A percentile compares a stretch with the other conserved stretches of the same genome.
These are phyloP conservation scores for Lentinula guzmanii DNA, from an alignment of 768 basidiomycete genomes.

Conservation along the genomic window DNA sequence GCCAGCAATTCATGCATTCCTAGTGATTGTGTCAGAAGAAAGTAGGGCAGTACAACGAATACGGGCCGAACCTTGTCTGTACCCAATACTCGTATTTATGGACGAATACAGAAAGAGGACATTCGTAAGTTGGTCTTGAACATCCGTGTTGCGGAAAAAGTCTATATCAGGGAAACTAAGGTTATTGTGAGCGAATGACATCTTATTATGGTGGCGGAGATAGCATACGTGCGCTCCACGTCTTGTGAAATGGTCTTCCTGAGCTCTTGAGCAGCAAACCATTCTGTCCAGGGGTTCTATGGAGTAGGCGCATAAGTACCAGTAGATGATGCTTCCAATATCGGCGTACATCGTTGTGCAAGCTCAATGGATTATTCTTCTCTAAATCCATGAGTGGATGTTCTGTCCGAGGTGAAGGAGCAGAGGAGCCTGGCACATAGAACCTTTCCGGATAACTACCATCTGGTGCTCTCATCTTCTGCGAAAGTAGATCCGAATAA, in stretches of 20 bases:
- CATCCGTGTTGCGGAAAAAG: slow-evolving; percentile 75
- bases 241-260: slow-evolving; percentile 89
- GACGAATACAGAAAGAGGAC: slow-evolving; percentile 82
- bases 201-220: slow-evolving; percentile 5
- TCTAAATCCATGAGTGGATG: slow-evolving; percentile 36
- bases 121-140: slow-evolving; percentile 78
- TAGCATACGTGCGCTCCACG: slow-evolving; percentile 86
- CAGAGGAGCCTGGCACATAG: slow-evolving; percentile 42
- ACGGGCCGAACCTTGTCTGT: slow-evolving; percentile 61
- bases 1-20: slow-evolving; percentile 98
- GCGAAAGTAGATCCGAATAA: slow-evolving; percentile 53
- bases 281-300: slow-evolving; percentile 92
- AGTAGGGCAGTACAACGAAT: not conserved
- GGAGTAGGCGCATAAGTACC: slow-evolving; percentile 1
- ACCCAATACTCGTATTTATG: slow-evolving; percentile 78
- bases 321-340: slow-evolving; percentile 3
- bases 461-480: slow-evolving; percentile 81
- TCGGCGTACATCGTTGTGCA: slow-evolving; percentile 60
- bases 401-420: slow-evolving; percentile 21
- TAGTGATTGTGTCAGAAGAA: slow-evolving; percentile 14
- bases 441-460: slow-evolving; percentile 75
- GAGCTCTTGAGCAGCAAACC: slow-evolving; percentile 87
- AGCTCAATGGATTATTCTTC: slow-evolving; percentile 74
- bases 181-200: not conserved
- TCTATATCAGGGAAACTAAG: slow-evolving; percentile 89